Evolutionary conservation across 1,284 basidiomycete species (phyloP).

Genomic region (Afroboletus lepidellus): DNA sequence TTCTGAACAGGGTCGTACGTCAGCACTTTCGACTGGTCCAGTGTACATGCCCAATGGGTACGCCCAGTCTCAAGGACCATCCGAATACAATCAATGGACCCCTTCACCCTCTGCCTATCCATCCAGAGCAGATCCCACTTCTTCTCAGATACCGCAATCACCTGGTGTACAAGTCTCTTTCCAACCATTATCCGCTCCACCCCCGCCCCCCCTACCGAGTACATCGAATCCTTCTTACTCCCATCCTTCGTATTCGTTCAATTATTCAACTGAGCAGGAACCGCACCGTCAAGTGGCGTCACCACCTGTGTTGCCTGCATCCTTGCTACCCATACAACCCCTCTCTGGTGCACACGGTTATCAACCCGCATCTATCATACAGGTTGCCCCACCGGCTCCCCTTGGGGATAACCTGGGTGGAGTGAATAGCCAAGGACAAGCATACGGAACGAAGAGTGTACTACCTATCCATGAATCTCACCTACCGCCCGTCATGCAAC

Average conservation of each 20-base stretch:
- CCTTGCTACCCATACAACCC: constrained; percentile 8
- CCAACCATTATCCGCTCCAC: constrained; percentile 21
- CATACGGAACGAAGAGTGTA: not conserved
- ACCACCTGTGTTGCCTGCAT: constrained; percentile 4
- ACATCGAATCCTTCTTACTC: constrained; percentile 14
- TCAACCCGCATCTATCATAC: constrained; percentile 23
- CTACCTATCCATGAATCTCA: constrained; percentile 7
- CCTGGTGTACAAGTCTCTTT: constrained; percentile 12
- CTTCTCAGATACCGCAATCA: constrained; percentile 18
- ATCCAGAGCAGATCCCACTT: constrained; percentile 11
- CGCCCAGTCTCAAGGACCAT: constrained; percentile 19
- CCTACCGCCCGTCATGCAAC: constrained; percentile 4
- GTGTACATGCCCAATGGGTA: constrained; percentile 19
- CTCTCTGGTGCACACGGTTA: constrained; percentile 10
- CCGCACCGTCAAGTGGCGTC: constrained; percentile 9
- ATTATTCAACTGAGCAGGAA: constrained; percentile 15
- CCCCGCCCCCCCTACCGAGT: constrained; percentile 16
- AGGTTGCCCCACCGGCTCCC: constrained; percentile 6
- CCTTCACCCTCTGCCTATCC: constrained; percentile 23
- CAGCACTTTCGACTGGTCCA: constrained; percentile 14
- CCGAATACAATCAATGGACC: constrained; percentile 32
- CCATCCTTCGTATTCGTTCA: constrained; percentile 16
- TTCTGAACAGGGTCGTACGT: constrained; percentile 17
- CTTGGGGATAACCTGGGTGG: constrained; percentile 3
- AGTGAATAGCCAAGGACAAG: constrained; percentile 3